Conservation (phyloP, 768 basidiomycete species). For the Piloderma croceum region DNA sequence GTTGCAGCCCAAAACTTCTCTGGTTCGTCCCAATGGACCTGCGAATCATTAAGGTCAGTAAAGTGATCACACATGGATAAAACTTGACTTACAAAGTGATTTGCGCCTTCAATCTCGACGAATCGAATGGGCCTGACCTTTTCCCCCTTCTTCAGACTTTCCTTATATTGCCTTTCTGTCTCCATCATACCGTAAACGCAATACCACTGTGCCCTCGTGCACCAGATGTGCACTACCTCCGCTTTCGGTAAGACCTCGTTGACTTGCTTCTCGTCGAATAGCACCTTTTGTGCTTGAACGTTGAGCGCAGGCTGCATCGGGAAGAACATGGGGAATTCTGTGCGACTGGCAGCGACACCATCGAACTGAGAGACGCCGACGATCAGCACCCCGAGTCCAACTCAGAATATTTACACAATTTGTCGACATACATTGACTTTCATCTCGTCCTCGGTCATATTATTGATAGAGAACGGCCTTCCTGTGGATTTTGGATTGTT, state of each 20-base stretch:
- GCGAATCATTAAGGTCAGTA: neutral
- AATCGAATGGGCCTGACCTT: constrained; percentile 20
- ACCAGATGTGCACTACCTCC: constrained; percentile 17
- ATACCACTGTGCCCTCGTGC: constrained; percentile 19
- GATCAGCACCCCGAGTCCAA: constrained; percentile 4
- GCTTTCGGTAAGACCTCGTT: constrained; percentile 16
- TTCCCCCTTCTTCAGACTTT: constrained; percentile 12
- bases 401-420: constrained; percentile 19
- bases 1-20: neutral
- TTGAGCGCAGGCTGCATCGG: constrained; percentile 19
- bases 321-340: constrained; percentile 11
- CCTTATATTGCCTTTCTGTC: constrained; percentile 15
- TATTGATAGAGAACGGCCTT: no score
- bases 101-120: constrained; percentile 20
- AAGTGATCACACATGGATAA: neutral
- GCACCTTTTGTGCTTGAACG: constrained; percentile 12
- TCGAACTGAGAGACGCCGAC: neutral
- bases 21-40: no score
- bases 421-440: constrained; percentile 12
- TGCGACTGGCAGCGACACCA: neutral
- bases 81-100: constrained; percentile 31
- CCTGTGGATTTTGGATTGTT: constrained; percentile 17
- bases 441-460: constrained; percentile 11
- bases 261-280: constrained; percentile 14
- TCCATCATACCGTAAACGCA: constrained; percentile 20